phyloP scores from a whole-genome alignment of 805 yeast species.

The Torulaspora quercuum region DNA sequence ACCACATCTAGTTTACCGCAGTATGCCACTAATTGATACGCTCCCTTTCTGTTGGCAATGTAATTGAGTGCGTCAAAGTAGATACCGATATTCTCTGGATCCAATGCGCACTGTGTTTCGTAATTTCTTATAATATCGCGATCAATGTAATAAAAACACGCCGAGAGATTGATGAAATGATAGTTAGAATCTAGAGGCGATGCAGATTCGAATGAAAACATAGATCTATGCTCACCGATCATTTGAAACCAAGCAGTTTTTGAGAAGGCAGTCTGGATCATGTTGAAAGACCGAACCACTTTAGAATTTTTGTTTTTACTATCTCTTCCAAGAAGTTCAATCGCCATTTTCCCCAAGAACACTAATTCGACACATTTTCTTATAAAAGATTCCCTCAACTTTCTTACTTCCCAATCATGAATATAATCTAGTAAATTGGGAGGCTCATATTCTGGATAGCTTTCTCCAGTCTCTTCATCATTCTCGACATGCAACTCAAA shows the following conservation, averaged over 20 bases:
- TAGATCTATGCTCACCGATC: slow-evolving; percentile 33
- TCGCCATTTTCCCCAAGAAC: slow-evolving; percentile 41
- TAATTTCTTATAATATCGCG: slow-evolving; percentile 47
- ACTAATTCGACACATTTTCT: slow-evolving; percentile 54
- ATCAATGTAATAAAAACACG: slow-evolving; percentile 49
- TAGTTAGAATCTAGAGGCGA: slow-evolving; percentile 28
- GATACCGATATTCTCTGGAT: slow-evolving; percentile 45
- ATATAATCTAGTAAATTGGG: slow-evolving; percentile 42
- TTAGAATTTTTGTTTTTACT: slow-evolving; percentile 13
- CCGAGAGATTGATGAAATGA: slow-evolving; percentile 46
- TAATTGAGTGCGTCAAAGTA: slow-evolving; percentile 57
- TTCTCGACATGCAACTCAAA: slow-evolving; percentile 39
- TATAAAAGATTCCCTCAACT: slow-evolving; percentile 47
- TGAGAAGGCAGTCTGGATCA: slow-evolving; percentile 28
- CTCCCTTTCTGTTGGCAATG: slow-evolving; percentile 47
- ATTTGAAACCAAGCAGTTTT: slow-evolving; percentile 31
- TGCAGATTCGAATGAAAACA: slow-evolving; percentile 20
- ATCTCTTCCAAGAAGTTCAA: slow-evolving; percentile 15
- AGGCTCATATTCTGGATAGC: slow-evolving; percentile 41
- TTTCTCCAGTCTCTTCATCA: slow-evolving; percentile 28
- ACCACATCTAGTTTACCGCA: slow-evolving; percentile 50
- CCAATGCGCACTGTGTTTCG: slow-evolving; percentile 40
- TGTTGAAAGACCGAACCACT: slow-evolving; percentile 30
- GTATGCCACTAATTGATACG: slow-evolving; percentile 47
- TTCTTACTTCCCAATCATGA: slow-evolving; percentile 34